Conservation (phyloP, 2,329 filamentous ascomycete genomes). For the Fusarium marasasianum region DNA sequence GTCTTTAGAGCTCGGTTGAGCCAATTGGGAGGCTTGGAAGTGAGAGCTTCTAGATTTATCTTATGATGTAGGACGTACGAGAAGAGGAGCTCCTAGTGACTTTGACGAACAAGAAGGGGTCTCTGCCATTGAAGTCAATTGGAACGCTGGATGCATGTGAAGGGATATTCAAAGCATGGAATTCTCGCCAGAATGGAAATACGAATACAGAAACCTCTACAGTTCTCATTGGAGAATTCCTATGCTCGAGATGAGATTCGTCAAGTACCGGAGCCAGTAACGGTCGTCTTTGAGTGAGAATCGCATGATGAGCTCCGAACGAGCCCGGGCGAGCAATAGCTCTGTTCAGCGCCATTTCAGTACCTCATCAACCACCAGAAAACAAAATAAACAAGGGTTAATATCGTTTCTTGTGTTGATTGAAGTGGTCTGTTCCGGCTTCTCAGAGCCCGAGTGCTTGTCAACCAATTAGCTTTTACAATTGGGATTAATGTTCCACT, state of each 20-base stretch:
- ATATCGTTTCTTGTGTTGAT: neutral
- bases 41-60: slow-evolving; percentile 3
- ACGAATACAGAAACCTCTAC: slow-evolving; percentile 21
- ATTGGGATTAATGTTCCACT: slow-evolving; percentile 14
- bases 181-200: neutral
- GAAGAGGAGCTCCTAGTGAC: neutral
- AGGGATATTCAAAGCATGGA: neutral
- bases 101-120: neutral
- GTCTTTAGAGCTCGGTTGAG: slow-evolving; percentile 8
- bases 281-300: slow-evolving; percentile 34
- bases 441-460: slow-evolving; percentile 11
- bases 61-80: slow-evolving; percentile 31
- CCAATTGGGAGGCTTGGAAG: slow-evolving; percentile 24
- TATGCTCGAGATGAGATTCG: slow-evolving; percentile 13
- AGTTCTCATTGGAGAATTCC: slow-evolving; percentile 9
- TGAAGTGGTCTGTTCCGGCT: slow-evolving; percentile 27
- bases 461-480: slow-evolving; percentile 15
- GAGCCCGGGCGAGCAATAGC: slow-evolving; percentile 11
- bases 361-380: neutral
- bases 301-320: slow-evolving; percentile 41
- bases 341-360: neutral
- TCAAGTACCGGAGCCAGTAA: slow-evolving; percentile 28
- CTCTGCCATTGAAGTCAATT: neutral
- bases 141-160: neutral
- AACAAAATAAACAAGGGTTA: neutral